A percentile compares a stretch with the other conserved stretches of the same genome.
These are phyloP conservation scores for Alternaria gaisen DNA, from an alignment of 2,329 filamentous ascomycete genomes.

Conservation along the genomic window DNA sequence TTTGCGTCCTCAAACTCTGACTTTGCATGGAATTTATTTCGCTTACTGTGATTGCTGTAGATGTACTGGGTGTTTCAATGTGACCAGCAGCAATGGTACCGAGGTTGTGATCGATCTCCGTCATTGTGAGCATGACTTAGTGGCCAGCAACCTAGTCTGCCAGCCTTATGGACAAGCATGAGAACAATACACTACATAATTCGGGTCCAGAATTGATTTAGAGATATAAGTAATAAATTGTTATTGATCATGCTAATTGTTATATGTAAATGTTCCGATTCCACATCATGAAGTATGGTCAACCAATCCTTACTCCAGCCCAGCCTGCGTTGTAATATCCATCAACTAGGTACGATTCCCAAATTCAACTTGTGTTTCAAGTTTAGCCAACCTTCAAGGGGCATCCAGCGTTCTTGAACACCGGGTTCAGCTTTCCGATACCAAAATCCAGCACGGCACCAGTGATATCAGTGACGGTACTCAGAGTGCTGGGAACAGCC, in stretches of 20 bases:
- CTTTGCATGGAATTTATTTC: too few relatives aligned
- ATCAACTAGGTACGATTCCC: neutral
- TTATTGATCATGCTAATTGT: neutral
- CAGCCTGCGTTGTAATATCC: neutral
- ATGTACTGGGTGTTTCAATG: too few relatives aligned
- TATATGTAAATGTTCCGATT: neutral
- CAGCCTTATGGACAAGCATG: neutral
- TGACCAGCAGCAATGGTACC: neutral
- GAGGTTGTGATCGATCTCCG: neutral
- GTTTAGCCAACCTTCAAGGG: slow-evolving; percentile 1
- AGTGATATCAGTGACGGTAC: slow-evolving; percentile 20
- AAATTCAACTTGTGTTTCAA: neutral
- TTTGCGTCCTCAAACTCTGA: too few relatives aligned
- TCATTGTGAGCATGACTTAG: neutral
- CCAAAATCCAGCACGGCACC: slow-evolving; percentile 25
- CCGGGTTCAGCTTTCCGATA: slow-evolving; percentile 31
- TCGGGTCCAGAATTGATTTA: neutral
- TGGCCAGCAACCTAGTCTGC: neutral
- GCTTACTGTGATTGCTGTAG: too few relatives aligned
- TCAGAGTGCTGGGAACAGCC: slow-evolving; percentile 45
- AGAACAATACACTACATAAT: neutral
- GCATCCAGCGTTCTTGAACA: slow-evolving; percentile 54
- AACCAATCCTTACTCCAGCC: neutral
- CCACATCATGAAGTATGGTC: neutral
- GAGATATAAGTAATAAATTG: neutral